Conservation (phyloP, 1,284 basidiomycete species). For the Sporisorium graminicola region DNA sequence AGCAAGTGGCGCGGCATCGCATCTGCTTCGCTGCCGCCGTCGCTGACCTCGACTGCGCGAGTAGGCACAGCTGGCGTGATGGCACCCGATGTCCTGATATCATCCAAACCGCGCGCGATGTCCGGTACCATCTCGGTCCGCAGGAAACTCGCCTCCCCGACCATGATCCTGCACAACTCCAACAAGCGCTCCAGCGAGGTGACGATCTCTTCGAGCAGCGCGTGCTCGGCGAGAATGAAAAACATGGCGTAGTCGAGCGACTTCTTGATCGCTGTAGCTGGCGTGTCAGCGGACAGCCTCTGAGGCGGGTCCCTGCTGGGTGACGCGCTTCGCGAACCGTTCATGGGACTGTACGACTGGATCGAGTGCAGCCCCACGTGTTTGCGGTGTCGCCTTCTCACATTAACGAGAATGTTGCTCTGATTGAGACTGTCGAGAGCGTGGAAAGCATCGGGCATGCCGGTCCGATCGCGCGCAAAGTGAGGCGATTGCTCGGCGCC, state of each 20-base stretch:
- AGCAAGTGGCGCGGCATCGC: not conserved
- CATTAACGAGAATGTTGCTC: constrained; percentile 10
- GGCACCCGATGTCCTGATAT: constrained; percentile 17
- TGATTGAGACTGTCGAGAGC: constrained; percentile 37
- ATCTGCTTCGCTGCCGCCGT: not conserved
- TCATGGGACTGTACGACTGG: constrained; percentile 22
- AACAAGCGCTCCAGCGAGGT: constrained; percentile 52
- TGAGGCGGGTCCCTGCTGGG: not conserved
- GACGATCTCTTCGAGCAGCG: constrained; percentile 56
- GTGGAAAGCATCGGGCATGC: constrained; percentile 37
- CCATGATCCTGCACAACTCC: constrained; percentile 53
- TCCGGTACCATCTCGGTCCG: constrained; percentile 39
- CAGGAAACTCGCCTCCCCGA: constrained; percentile 61
- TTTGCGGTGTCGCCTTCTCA: constrained; percentile 32
- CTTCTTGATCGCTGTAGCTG: constrained; percentile 10
- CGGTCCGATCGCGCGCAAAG: not conserved
- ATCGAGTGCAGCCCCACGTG: constrained; percentile 60
- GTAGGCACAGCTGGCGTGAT: constrained; percentile 2
- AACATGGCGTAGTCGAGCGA: constrained; percentile 51
- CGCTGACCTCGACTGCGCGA: not conserved
- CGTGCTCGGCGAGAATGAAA: constrained; percentile 64
- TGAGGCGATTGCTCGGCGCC: constrained; percentile 4
- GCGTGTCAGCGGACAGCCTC: constrained; percentile 12
- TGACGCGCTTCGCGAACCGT: constrained; percentile 5
- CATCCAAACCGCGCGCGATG: constrained; percentile 1